A percentile compares a stretch with the other conserved stretches of the same genome.
phyloP scores from a whole-genome alignment of 139 green algal species.

The Ettlia oleoabundans region DNA sequence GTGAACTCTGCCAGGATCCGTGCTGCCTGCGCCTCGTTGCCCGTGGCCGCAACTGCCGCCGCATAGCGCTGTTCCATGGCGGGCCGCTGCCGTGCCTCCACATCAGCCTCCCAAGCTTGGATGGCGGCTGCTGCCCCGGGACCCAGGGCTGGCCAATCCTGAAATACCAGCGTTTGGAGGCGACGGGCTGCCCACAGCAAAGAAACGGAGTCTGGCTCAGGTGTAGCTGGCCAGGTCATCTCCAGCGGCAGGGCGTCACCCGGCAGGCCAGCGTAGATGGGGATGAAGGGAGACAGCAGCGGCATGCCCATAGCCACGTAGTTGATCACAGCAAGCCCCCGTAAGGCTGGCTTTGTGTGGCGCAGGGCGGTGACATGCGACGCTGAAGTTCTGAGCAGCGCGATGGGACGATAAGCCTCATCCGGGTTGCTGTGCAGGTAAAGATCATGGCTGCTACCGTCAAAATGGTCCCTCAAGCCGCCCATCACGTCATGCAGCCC shows the following conservation, averaged over 20 bases:
- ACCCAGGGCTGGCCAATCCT: background rate
- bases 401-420: background rate
- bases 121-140: background rate
- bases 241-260: background rate
- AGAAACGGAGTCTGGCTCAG: background rate
- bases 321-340: background rate
- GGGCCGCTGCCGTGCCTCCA: background rate
- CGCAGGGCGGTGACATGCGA: background rate
- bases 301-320: slow-evolving; percentile 16
- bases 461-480: background rate
- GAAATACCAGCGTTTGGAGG: background rate
- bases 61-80: background rate
- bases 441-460: background rate
- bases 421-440: background rate
- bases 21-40: background rate
- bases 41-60: too few species aligned
- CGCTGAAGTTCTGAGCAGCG: background rate
- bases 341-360: too few species aligned
- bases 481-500: background rate
- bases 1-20: background rate
- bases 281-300: slow-evolving; percentile 4
- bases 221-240: background rate
- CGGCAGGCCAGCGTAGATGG: background rate
- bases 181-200: background rate
- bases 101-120: background rate